phyloP scores from a whole-genome alignment of 495 filamentous ascomycete genomes.

The Rostrohypoxylon terebratum region DNA sequence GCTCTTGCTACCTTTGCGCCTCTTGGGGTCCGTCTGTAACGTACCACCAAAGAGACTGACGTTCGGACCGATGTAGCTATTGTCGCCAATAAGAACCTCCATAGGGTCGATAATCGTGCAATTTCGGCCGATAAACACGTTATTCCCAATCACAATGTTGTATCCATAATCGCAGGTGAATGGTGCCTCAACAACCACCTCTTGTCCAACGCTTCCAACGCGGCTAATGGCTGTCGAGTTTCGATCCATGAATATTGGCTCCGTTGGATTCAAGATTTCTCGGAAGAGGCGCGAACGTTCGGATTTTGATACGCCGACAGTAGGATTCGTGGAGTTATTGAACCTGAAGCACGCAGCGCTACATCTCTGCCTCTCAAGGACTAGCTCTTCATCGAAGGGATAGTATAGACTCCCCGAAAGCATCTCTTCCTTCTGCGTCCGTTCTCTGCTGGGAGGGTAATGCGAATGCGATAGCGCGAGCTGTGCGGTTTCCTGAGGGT shows the following conservation, averaged over 20 bases:
- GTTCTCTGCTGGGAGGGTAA: conserved; percentile 56
- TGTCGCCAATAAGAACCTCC: conserved; percentile 78
- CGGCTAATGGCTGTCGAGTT: conserved; percentile 60
- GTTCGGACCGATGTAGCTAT: conserved; percentile 85
- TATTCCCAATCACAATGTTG: conserved; percentile 88
- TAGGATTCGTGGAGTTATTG: conserved; percentile 88
- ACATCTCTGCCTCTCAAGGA: conserved; percentile 88
- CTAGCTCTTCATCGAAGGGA: conserved; percentile 79
- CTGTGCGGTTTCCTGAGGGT: conserved; percentile 69
- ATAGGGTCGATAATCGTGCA: conserved; percentile 88
- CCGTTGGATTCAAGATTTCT: conserved; percentile 70
- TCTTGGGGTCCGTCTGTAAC: conserved; percentile 78
- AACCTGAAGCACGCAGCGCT: conserved; percentile 86
- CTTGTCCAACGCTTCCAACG: conserved; percentile 76
- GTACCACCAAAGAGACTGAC: conserved; percentile 87
- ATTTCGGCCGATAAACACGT: conserved; percentile 86
- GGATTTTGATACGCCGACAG: conserved; percentile 76
- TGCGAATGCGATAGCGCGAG: conserved; percentile 67
- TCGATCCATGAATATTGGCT: conserved; percentile 62
- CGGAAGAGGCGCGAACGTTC: conserved; percentile 85
- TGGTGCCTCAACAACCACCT: conserved; percentile 85
- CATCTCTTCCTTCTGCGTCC: conserved; percentile 95
- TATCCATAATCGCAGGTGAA: conserved; percentile 97
- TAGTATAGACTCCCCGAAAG: conserved; percentile 82
- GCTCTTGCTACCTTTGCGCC: conserved; percentile 78